A percentile compares a stretch with the other conserved stretches of the same genome.
phyloP scores from a whole-genome alignment of 2,329 filamentous ascomycete species.

The Trichoderma guizhouense region DNA sequence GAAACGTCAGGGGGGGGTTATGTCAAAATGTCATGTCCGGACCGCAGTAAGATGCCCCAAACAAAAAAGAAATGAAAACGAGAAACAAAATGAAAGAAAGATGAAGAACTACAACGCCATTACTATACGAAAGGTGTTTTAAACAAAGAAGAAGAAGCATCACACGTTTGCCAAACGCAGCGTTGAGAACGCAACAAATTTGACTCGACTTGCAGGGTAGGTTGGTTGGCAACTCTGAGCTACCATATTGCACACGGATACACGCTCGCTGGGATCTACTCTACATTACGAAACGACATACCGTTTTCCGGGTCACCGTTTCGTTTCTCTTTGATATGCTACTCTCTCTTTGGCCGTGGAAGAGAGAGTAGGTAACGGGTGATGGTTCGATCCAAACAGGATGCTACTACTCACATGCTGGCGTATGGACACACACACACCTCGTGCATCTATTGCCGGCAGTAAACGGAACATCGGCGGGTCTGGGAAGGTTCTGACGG shows the following conservation, averaged over 20 bases:
- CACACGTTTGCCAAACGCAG: background rate
- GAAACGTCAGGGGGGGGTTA: background rate
- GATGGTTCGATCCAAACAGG: background rate
- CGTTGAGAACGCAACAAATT: background rate
- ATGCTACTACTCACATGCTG: background rate
- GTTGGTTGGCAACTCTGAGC: background rate
- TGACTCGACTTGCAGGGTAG: background rate
- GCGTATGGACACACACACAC: background rate
- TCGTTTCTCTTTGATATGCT: background rate
- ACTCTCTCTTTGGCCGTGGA: background rate
- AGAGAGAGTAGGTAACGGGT: background rate
- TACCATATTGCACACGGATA: too few relatives aligned
- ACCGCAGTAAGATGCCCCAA: background rate
- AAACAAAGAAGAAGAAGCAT: background rate
- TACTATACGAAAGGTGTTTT: background rate
- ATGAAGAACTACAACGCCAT: background rate
- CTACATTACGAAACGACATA: background rate
- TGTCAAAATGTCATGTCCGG: background rate
- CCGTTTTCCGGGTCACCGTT: background rate
- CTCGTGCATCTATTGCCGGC: background rate
- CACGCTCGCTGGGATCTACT: background rate
- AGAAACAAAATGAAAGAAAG: too few relatives aligned
- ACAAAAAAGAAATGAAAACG: background rate
- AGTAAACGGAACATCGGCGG: background rate
- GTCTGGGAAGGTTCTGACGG: background rate